These are phyloP conservation scores for Diplodia seriata DNA, from an alignment of 2,329 filamentous ascomycete species.

Conservation along the genomic window DNA sequence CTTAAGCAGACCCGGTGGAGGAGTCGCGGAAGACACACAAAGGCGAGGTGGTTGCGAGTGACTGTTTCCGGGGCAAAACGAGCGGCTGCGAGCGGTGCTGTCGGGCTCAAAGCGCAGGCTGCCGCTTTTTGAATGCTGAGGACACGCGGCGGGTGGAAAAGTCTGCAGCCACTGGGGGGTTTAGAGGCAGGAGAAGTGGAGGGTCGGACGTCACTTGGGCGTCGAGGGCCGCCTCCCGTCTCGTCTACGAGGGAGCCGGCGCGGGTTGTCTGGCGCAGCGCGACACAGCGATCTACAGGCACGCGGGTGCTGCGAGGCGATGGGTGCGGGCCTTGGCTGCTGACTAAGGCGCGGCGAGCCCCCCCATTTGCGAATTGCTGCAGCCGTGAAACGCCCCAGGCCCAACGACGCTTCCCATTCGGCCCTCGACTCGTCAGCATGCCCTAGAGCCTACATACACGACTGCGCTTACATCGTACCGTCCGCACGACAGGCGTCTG, in stretches of 20 bases:
- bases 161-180: constrained; percentile 1
- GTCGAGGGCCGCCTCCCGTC: constrained; percentile 4
- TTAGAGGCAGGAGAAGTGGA: constrained; percentile 20
- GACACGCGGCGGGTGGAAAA: constrained; percentile 18
- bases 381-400: constrained; percentile 17
- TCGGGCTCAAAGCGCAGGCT: constrained; percentile 10
- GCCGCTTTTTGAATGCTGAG: constrained; percentile 4
- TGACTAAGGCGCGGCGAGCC: constrained; percentile 1
- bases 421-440: constrained; percentile 16
- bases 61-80: constrained; percentile 20
- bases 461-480: neutral
- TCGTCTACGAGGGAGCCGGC: constrained; percentile 14
- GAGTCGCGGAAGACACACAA: constrained; percentile 10
- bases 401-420: constrained; percentile 7
- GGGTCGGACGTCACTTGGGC: constrained; percentile 12
- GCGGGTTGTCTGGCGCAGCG: constrained; percentile 22
- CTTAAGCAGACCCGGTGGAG: constrained; percentile 29
- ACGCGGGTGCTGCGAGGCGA: constrained; percentile 8
- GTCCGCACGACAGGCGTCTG: neutral
- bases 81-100: constrained; percentile 9
- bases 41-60: constrained; percentile 5
- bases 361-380: constrained; percentile 9
- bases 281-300: constrained; percentile 19
- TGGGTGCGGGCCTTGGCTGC: constrained; percentile 16
- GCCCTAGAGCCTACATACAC: constrained; percentile 8